phyloP scores from a whole-genome alignment of 1,139 yeast genomes.

The Geotrichum citri-aurantii region DNA sequence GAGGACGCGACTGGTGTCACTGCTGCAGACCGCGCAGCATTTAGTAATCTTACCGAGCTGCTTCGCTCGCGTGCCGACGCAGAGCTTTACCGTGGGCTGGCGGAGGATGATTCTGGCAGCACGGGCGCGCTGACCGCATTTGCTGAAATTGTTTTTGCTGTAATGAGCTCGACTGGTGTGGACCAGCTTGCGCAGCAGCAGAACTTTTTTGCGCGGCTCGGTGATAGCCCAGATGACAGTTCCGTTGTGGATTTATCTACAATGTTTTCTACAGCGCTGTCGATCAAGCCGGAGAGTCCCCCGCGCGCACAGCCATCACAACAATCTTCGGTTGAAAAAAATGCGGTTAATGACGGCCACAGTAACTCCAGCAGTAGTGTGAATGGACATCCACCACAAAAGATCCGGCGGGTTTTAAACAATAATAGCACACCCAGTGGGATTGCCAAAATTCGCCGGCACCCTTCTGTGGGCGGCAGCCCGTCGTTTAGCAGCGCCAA shows the following conservation, averaged over 20 bases:
- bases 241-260: not conserved
- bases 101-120: not conserved
- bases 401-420: not conserved
- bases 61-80: slow-evolving; percentile 20
- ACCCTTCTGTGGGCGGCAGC: not conserved
- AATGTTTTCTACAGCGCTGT: not conserved
- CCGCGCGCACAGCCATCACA: not conserved
- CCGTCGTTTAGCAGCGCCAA: not conserved
- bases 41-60: slow-evolving; percentile 22
- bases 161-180: not conserved
- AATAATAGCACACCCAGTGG: not conserved
- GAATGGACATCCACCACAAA: not conserved
- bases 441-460: not conserved
- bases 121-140: not conserved
- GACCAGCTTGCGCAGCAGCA: not conserved
- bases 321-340: not conserved
- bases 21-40: slow-evolving; percentile 20
- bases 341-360: not conserved
- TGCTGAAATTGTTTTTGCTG: not conserved
- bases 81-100: slow-evolving; percentile 8
- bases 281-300: not conserved
- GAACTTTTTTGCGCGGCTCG: not conserved
- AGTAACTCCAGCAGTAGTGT: not conserved
- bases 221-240: not conserved
- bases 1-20: slow-evolving; percentile 29